Evolutionary conservation across 805 yeast species (phyloP).

Genomic region (Sugiyamaella floridensis): DNA sequence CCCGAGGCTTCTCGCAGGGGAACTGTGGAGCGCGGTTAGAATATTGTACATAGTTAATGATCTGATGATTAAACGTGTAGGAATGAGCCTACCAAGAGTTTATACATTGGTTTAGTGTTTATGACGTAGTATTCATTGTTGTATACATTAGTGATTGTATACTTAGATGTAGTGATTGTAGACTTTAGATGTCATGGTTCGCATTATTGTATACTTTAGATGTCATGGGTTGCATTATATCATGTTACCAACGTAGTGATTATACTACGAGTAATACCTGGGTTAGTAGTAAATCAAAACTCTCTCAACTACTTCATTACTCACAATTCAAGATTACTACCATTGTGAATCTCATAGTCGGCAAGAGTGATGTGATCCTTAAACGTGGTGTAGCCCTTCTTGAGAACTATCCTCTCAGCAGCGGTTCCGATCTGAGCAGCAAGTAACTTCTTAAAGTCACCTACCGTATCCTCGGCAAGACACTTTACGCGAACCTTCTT

Average conservation of each 20-base stretch:
- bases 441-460: conserved; percentile 80
- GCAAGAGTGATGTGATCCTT: conserved; percentile 87
- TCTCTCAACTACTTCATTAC: conserved; percentile 10
- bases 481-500: conserved; percentile 83
- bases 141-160: too few relatives aligned
- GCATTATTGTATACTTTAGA: too few relatives aligned
- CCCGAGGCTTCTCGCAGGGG: conserved; percentile 22
- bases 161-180: too few relatives aligned
- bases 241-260: background rate
- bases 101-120: background rate
- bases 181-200: too few relatives aligned
- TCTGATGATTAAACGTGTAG: background rate
- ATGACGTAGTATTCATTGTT: background rate
- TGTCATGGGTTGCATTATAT: too few relatives aligned
- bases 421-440: conserved; percentile 78
- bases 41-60: background rate
- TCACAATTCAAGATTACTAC: conserved; percentile 79
- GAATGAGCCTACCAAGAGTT: background rate
- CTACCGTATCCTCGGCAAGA: conserved; percentile 74
- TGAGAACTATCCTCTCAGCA: conserved; percentile 55
- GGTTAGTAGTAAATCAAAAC: background rate
- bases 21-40: conserved; percentile 23
- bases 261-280: conserved; percentile 6
- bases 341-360: conserved; percentile 93
- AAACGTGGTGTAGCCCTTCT: conserved; percentile 76